Base-by-base conservation (phyloP, 208 protist genomes). In the Leishmania gerbilli region DNA sequence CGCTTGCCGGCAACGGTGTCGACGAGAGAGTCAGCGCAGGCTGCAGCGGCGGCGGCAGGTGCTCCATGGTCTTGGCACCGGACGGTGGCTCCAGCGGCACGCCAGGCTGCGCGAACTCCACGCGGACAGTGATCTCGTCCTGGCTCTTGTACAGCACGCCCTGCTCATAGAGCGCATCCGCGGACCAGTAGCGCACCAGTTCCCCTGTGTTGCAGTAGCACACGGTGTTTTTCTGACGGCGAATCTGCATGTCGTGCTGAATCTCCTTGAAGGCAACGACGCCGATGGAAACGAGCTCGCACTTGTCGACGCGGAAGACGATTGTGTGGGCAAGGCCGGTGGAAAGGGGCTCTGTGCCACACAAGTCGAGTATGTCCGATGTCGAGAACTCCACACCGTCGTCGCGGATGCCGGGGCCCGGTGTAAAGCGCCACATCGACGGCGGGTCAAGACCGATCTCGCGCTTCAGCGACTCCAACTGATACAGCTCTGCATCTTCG, bases 121-220 rank as follows among this genome's bases (percentile, higher is more conserved):
- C 91, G 19, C 86, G 84, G 9, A 96, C 82, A 8, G 83, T 88
- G 37, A 94, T 85, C 65, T 90, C 67, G 68, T 96, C 93, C 21
- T 87, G 85, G 53, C 79, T 87, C 79, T 92, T 92, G 78, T 91
- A 94, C 17, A 86, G 72, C 21, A 80, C 74, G 15, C 90, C 88
- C 21, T 84, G 80, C 17, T 82, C 79, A 76, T 89, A 95, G 24
- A 92, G 69, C 3, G 87, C 74, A 34, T 88, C 87, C 7, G 67
- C 49, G 24, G 77, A 80, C 81, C 83, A 89, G 82, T 80, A 89
- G n/a, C 83, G 79, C 62, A 89, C 88, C 34, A 97, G 81, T 79
- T 97, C 91, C n/a, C 94, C 94, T 8, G 91, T 94, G 81, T 88
- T 95, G 79, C 90, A 89, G 88, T 95, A 97, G 51, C 85, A 88